Conservation (phyloP, 225 moss, liverwort and hornwort genomes). For the Sphagnum contortum region DNA sequence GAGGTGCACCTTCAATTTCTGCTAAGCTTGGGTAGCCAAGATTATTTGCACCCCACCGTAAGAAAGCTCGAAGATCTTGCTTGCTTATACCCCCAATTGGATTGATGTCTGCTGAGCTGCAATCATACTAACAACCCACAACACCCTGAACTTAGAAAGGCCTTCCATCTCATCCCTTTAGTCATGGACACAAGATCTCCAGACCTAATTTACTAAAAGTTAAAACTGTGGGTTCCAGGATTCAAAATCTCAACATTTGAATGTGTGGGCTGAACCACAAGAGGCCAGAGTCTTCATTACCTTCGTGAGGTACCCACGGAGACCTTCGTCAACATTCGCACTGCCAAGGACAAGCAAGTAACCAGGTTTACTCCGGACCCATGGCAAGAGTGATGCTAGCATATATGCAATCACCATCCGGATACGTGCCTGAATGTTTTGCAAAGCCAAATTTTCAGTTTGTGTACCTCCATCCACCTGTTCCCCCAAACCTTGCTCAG, state of each 20-base stretch:
- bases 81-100: constrained; percentile 96
- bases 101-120: constrained; percentile 89
- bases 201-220: no score
- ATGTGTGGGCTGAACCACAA: no score
- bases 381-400: constrained; percentile 86
- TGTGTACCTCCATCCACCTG: constrained; percentile 83
- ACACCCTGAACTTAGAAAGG: no score
- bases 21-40: constrained; percentile 70
- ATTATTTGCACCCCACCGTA: constrained; percentile 73
- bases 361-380: constrained; percentile 82
- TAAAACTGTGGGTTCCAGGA: no score
- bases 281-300: constrained; percentile 5
- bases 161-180: no score
- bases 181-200: no score
- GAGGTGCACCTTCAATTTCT: constrained; percentile 80
- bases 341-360: constrained; percentile 94
- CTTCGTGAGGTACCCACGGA: constrained; percentile 96
- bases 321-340: constrained; percentile 94
- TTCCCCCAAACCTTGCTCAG: constrained; percentile 4
- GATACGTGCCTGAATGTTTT: constrained; percentile 90
- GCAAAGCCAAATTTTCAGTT: constrained; percentile 84
- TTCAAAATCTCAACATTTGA: no score
- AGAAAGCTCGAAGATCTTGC: constrained; percentile 67
- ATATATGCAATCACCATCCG: constrained; percentile 95
- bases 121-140: constrained; percentile 57